Evolutionary conservation across 1,139 yeast genomes (phyloP).

Genomic region (Kurtzmaniella quercitrusa): DNA sequence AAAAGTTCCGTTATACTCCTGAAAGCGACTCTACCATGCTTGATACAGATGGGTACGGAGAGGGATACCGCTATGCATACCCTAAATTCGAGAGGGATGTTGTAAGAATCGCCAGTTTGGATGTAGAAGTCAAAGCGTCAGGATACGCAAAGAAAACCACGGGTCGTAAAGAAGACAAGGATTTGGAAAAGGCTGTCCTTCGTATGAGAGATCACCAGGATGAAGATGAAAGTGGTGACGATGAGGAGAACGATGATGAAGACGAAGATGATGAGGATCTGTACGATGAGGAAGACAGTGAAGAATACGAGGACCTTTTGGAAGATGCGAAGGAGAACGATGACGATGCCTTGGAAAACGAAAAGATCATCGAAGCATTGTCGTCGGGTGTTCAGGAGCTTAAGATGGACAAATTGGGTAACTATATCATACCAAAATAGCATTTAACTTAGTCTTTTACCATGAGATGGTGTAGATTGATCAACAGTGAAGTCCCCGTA

Average conservation of each 20-base stretch:
- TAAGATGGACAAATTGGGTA: constrained; percentile 78
- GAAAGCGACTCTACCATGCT: constrained; percentile 59
- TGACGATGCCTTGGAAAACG: constrained; percentile 55
- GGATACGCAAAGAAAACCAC: constrained; percentile 76
- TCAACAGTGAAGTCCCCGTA: too few relatives aligned
- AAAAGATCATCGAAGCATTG: constrained; percentile 65
- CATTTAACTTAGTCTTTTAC: neutral
- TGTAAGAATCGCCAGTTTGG: constrained; percentile 61
- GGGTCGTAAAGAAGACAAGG: constrained; percentile 46
- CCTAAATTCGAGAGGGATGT: constrained; percentile 82
- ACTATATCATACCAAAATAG: constrained; percentile 58
- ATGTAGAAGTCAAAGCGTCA: constrained; percentile 83
- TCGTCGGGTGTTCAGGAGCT: constrained; percentile 55
- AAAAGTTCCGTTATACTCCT: constrained; percentile 73
- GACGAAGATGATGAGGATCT: constrained; percentile 27
- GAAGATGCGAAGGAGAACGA: constrained; percentile 31
- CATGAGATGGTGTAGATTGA: too few relatives aligned
- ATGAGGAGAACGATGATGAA: constrained; percentile 24
- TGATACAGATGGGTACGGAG: constrained; percentile 76
- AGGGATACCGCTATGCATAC: constrained; percentile 70
- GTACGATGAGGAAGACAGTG: constrained; percentile 24
- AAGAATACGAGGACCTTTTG: constrained; percentile 22
- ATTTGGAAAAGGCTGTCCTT: constrained; percentile 70
- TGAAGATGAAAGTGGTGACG: constrained; percentile 29
- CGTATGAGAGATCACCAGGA: constrained; percentile 48